These are phyloP conservation scores for Cunninghamia lanceolata DNA, from an alignment of 75 land plant genomes.

Conservation along the genomic window DNA sequence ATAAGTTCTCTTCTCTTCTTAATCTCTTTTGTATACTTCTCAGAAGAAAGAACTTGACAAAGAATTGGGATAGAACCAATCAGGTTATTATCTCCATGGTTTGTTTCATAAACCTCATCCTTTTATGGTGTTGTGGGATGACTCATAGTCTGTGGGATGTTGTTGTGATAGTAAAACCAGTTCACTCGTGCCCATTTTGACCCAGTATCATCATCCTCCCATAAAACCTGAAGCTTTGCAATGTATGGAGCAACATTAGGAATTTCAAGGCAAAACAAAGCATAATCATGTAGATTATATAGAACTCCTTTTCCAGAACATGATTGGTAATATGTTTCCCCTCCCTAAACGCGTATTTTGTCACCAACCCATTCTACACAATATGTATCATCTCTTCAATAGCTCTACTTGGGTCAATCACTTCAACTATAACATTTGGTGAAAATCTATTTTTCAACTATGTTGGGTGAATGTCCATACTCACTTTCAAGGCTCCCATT, in stretches of 20 bases:
- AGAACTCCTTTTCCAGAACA: slow-evolving; percentile 51
- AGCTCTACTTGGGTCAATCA: not conserved
- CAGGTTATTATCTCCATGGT: slow-evolving; percentile 43
- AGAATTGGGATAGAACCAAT: slow-evolving; percentile 42
- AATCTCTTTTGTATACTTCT: slow-evolving; percentile 27
- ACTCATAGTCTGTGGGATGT: slow-evolving; percentile 51
- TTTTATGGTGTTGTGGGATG: slow-evolving; percentile 49
- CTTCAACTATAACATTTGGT: too few relatives aligned
- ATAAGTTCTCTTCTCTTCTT: slow-evolving; percentile 20
- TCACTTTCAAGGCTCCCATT: too few relatives aligned
- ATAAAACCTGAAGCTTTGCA: slow-evolving; percentile 68
- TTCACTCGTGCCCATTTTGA: slow-evolving; percentile 56
- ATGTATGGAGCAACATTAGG: slow-evolving; percentile 41
- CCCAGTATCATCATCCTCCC: slow-evolving; percentile 57
- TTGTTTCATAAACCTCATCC: slow-evolving; percentile 69
- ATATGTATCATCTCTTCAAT: slow-evolving; percentile 15
- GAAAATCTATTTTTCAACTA: too few relatives aligned
- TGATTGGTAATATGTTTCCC: slow-evolving; percentile 53
- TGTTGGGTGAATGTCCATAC: too few relatives aligned
- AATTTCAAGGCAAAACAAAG: slow-evolving; percentile 44
- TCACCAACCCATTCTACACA: slow-evolving; percentile 65
- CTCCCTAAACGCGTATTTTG: slow-evolving; percentile 28
- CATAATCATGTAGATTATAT: slow-evolving; percentile 53
- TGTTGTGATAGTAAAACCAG: slow-evolving; percentile 61
- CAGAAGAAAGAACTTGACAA: slow-evolving; percentile 33